These are phyloP conservation scores for Pseudocercospora cruenta DNA, from an alignment of 2,329 filamentous ascomycete species.

Conservation along the genomic window DNA sequence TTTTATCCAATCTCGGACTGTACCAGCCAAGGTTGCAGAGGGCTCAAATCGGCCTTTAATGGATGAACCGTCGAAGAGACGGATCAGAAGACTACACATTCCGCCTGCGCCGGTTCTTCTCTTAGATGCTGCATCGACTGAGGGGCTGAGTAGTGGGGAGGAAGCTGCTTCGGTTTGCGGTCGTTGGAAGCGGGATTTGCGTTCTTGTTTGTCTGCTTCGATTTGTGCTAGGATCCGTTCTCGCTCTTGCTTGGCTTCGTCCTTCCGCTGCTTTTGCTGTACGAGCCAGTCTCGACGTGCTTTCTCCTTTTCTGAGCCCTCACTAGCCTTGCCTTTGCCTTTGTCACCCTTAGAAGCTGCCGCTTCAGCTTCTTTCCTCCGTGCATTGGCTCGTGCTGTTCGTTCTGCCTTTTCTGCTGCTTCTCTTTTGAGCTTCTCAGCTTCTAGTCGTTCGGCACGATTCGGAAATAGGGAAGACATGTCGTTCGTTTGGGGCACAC, in stretches of 20 bases:
- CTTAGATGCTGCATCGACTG: constrained; percentile 24
- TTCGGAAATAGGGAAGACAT: constrained; percentile 52
- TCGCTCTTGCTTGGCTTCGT: constrained; percentile 69
- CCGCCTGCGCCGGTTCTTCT: constrained; percentile 27
- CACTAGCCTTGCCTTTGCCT: constrained; percentile 38
- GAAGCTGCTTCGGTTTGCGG: constrained; percentile 18
- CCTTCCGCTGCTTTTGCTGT: constrained; percentile 63
- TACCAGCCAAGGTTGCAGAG: constrained; percentile 63
- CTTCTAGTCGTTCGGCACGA: constrained; percentile 52
- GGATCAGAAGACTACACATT: constrained; percentile 65
- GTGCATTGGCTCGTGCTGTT: constrained; percentile 41
- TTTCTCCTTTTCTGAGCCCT: constrained; percentile 39
- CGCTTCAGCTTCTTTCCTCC: constrained; percentile 43
- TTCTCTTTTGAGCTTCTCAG: constrained; percentile 46
- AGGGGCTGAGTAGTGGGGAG: constrained; percentile 16
- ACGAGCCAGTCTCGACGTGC: constrained; percentile 41
- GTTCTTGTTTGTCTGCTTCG: constrained; percentile 73
- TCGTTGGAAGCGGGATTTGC: constrained; percentile 60
- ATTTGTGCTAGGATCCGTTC: constrained; percentile 74
- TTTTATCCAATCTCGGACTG: constrained; percentile 80
- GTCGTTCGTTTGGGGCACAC: neutral
- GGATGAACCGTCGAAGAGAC: constrained; percentile 81
- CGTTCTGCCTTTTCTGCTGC: constrained; percentile 54
- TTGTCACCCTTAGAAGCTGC: constrained; percentile 28
- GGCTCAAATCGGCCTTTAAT: constrained; percentile 69